Conservation (phyloP, 192 early-diverging fungal genomes). For the Backusella westeae region DNA sequence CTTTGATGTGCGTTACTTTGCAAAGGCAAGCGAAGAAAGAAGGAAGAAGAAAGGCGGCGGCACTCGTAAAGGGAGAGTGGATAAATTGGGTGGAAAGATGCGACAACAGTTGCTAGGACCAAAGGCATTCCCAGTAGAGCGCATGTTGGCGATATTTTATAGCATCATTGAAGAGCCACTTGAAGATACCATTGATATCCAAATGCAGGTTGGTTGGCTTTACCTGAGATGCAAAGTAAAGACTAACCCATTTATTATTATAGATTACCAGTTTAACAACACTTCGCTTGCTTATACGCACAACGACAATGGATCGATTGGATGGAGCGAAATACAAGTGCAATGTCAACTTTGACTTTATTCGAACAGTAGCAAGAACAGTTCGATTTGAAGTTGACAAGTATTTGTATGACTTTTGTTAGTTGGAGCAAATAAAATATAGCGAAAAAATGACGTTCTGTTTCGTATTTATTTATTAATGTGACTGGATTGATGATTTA, state of each 20-base stretch:
- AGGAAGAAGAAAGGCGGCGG: slow-evolving; percentile 35
- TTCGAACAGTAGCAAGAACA: slow-evolving; percentile 66
- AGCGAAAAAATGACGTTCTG: neutral
- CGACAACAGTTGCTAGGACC: slow-evolving; percentile 91
- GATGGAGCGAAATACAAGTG: slow-evolving; percentile 88
- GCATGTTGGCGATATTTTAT: slow-evolving; percentile 97
- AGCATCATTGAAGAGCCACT: slow-evolving; percentile 72
- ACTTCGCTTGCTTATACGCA: slow-evolving; percentile 70
- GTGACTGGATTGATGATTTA: neutral
- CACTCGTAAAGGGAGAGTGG: slow-evolving; percentile 41
- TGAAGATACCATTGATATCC: slow-evolving; percentile 75
- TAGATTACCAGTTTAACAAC: slow-evolving; percentile 86
- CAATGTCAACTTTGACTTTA: slow-evolving; percentile 81
- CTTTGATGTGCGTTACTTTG: slow-evolving; percentile 86
- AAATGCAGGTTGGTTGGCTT: slow-evolving; percentile 47
- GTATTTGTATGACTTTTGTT: slow-evolving; percentile 68
- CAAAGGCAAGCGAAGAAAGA: slow-evolving; percentile 48
- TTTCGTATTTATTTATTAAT: neutral
- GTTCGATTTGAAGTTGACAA: slow-evolving; percentile 86
- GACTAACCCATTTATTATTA: neutral
- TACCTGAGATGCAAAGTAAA: neutral
- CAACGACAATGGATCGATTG: slow-evolving; percentile 68
- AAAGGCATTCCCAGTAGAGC: slow-evolving; percentile 90
- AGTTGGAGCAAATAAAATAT: neutral
- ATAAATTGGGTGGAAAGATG: slow-evolving; percentile 48